phyloP scores from a whole-genome alignment of 1,284 basidiomycete species.

The Phenoliferia sp. region DNA sequence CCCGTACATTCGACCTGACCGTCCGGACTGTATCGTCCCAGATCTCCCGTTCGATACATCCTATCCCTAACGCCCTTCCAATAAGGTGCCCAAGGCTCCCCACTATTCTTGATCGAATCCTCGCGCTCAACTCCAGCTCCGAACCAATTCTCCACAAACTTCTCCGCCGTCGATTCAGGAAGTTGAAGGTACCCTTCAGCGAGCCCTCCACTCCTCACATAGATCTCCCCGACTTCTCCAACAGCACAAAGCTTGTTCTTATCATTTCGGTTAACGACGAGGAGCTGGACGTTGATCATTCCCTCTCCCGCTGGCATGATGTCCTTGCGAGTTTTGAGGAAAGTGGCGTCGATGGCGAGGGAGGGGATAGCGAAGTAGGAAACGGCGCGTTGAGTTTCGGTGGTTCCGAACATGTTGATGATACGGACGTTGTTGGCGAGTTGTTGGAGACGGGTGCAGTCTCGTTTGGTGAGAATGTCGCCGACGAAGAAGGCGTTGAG shows the following conservation, averaged over 20 bases:
- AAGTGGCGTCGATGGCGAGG: slow-evolving; percentile 76
- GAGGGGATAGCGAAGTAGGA: slow-evolving; percentile 94
- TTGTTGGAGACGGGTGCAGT: slow-evolving; percentile 90
- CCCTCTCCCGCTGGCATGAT: slow-evolving; percentile 97
- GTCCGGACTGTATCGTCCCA: slow-evolving; percentile 89
- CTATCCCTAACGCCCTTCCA: slow-evolving; percentile 98
- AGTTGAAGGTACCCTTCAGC: slow-evolving; percentile 90
- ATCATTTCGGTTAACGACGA: slow-evolving; percentile 94
- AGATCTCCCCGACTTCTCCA: slow-evolving; percentile 98
- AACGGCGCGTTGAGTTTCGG: slow-evolving; percentile 97
- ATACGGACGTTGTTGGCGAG: slow-evolving; percentile 89
- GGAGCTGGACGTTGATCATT: slow-evolving; percentile 96
- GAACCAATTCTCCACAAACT: slow-evolving; percentile 94
- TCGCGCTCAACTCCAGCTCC: slow-evolving; percentile 52
- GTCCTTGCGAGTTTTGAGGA: slow-evolving; percentile 92
- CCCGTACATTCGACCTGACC: slow-evolving; percentile 96
- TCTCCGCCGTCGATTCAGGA: slow-evolving; percentile 73
- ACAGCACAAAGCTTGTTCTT: slow-evolving; percentile 83
- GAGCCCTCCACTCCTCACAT: slow-evolving; percentile 91
- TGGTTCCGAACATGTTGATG: slow-evolving; percentile 99
- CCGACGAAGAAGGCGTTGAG: slow-evolving; percentile 96
- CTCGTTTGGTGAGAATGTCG: slow-evolving; percentile 97
- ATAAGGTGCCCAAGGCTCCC: slow-evolving; percentile 63
- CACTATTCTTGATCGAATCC: slow-evolving; percentile 64
- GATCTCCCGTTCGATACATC: slow-evolving; percentile 96